Evolutionary conservation across 108 stramenopile genomes (phyloP), one percentile per base, ranked within the genome.

Genomic region (Parietichytrium sp.): DNA sequence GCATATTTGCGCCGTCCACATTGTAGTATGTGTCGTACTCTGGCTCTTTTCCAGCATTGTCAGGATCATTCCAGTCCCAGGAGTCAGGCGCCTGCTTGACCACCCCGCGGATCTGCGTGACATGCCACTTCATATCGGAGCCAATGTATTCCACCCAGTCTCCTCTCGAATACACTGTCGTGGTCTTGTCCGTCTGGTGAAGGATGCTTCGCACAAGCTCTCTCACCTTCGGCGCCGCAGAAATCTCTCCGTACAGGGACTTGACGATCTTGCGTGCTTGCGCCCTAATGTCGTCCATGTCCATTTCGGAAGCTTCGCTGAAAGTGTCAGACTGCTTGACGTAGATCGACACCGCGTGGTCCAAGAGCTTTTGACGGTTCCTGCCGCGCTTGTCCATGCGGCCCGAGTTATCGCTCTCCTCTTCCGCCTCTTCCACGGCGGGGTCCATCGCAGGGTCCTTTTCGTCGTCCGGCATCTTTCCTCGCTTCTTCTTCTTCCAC

Each of bases 81-180:
- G 86, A 85, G 49, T 81, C 85, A 38, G 85, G 84, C 13, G 77
- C 83, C 20, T 81, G 81, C 29, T 53, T 54, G 33, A 87, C 31
- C 12, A 89, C 84, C 20, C 86, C 79, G 31, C 51, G 38, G 52
- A 89, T 85, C 48, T 55, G 49, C 27, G 86, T 85, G 27, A 89
- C 54, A 6, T 82, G 79, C 84, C 86, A 89, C 53, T 49, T 54
- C 84, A 85, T 89, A 50, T 81, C 81, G 29, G 81, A 72, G 25
- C 85, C 86, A 3, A 78, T 55, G 25, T 85, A 79, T 80, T 89
- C 89, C 8, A 89, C 84, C 85, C 86, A 89, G 51, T 84, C 83
- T 26, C 88, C 88, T 26, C 29, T 18, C 26, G 36, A 18, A 33
- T 47, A 81, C 3, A 54, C 54, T 4, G 54, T 54, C n/a, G n/a